Percentiles rank a stretch among this genome's conserved stretches.
phyloP scores from a whole-genome alignment of 2,329 filamentous ascomycete genomes.

The Elsinoe arachidis region DNA sequence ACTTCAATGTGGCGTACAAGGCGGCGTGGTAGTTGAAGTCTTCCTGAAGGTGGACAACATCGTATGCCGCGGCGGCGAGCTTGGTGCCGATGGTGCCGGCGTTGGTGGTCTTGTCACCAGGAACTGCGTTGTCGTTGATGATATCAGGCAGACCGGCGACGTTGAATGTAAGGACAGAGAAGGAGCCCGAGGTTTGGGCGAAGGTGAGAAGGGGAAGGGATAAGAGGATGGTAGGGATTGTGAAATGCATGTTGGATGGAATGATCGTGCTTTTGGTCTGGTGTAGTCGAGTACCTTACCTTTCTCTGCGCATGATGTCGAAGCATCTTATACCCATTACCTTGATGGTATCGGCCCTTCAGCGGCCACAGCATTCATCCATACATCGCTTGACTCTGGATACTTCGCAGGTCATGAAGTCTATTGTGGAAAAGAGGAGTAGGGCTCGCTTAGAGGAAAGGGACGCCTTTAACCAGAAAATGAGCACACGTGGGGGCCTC shows the following conservation, averaged over 20 bases:
- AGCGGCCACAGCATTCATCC: too few species aligned
- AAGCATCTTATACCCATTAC: not conserved
- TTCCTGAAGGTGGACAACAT: constrained; percentile 59
- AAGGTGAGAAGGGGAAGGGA: constrained; percentile 8
- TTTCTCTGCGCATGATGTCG: not conserved
- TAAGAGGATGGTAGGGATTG: constrained; percentile 8
- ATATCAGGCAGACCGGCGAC: constrained; percentile 51
- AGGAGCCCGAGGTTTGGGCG: constrained; percentile 32
- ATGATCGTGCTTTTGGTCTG: not conserved
- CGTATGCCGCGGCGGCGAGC: constrained; percentile 50
- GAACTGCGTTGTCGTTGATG: constrained; percentile 52
- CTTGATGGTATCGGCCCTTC: not conserved
- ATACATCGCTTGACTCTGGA: not conserved
- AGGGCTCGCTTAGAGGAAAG: not conserved
- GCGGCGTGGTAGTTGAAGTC: constrained; percentile 61
- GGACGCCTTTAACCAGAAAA: not conserved
- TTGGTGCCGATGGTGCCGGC: constrained; percentile 47
- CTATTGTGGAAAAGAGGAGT: not conserved
- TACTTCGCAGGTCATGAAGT: not conserved
- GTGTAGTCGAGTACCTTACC: not conserved
- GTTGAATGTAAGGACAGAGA: constrained; percentile 50
- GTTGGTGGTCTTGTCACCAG: constrained; percentile 54
- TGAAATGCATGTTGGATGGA: not conserved
- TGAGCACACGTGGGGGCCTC: not conserved
- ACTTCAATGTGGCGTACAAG: constrained; percentile 53